phyloP scores from a whole-genome alignment of 2,329 filamentous ascomycete species.

The Ilyonectria mors-panacis region DNA sequence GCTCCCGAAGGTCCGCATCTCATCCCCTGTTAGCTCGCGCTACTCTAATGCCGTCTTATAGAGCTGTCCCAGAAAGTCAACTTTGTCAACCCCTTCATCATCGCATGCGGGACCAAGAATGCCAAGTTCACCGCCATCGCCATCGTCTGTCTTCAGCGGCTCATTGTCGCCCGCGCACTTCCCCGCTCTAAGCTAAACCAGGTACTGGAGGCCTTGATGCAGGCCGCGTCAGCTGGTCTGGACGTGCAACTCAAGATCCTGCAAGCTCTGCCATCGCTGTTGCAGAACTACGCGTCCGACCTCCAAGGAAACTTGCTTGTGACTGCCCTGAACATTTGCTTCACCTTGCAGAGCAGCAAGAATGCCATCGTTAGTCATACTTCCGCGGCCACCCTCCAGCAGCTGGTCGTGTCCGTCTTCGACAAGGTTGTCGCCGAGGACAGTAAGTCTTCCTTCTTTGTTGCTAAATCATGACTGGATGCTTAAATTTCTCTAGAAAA shows the following conservation, averaged over 20 bases:
- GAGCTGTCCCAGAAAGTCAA: conserved; percentile 86
- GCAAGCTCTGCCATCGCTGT: conserved; percentile 88
- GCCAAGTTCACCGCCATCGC: conserved; percentile 90
- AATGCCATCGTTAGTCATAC: conserved; percentile 96
- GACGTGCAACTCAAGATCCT: conserved; percentile 97
- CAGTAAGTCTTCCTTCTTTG: conserved; percentile 63
- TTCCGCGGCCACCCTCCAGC: conserved; percentile 95
- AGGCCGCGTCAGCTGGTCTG: conserved; percentile 83
- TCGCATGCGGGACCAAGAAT: conserved; percentile 93
- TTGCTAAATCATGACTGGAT: background rate
- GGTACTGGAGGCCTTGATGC: conserved; percentile 88
- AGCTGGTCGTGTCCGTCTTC: conserved; percentile 92
- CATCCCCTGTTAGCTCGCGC: conserved; percentile 27
- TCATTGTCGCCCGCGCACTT: conserved; percentile 86
- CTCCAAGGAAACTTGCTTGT: conserved; percentile 86
- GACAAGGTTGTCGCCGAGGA: conserved; percentile 91
- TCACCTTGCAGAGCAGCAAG: conserved; percentile 90
- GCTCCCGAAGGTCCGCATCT: conserved; percentile 54
- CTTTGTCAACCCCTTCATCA: conserved; percentile 94
- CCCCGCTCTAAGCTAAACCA: conserved; percentile 86
- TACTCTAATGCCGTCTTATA: conserved; percentile 56
- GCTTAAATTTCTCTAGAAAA: conserved; percentile 54
- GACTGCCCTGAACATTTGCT: conserved; percentile 90
- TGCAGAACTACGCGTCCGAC: conserved; percentile 91
- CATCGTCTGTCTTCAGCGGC: conserved; percentile 88